Evolutionary conservation across 2,329 filamentous ascomycete species (phyloP).

Genomic region (Stachybotrys echinatus): DNA sequence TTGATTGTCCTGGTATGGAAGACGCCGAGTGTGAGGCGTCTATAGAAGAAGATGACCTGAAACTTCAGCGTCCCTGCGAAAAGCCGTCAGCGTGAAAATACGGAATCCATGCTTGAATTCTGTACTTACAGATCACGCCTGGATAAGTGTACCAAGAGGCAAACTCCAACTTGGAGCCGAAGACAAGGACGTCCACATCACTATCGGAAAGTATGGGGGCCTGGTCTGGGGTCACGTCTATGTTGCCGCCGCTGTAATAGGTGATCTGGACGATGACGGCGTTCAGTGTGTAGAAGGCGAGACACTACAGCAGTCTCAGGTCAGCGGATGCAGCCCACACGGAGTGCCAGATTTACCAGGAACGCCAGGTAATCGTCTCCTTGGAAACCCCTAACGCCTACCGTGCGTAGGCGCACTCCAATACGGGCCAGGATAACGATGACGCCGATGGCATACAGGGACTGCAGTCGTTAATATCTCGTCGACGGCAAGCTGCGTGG

Average conservation of each 20-base stretch:
- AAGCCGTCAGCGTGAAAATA: background rate
- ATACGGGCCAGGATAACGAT: background rate
- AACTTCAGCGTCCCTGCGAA: slow-evolving; percentile 18
- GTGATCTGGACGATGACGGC: slow-evolving; percentile 15
- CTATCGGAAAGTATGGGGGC: slow-evolving; percentile 9
- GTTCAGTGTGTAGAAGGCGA: slow-evolving; percentile 15
- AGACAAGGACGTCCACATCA: slow-evolving; percentile 12
- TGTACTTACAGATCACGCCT: slow-evolving; percentile 16
- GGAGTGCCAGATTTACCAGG: background rate
- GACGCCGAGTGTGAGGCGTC: slow-evolving; percentile 12
- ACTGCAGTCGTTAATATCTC: background rate
- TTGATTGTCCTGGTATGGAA: no score
- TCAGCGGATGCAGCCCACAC: background rate
- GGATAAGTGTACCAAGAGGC: slow-evolving; percentile 18
- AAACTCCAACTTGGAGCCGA: slow-evolving; percentile 17
- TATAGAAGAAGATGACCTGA: slow-evolving; percentile 19
- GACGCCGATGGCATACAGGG: background rate
- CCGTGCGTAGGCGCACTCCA: background rate
- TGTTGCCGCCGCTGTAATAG: slow-evolving; percentile 15
- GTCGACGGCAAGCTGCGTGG: background rate
- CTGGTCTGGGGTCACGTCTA: slow-evolving; percentile 13
- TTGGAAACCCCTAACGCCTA: background rate
- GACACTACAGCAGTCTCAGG: slow-evolving; percentile 9
- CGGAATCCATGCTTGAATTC: no score
- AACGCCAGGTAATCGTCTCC: background rate